Base-by-base conservation (phyloP, 2,329 filamentous ascomycete species). In the Fusarium ambrosium region DNA sequence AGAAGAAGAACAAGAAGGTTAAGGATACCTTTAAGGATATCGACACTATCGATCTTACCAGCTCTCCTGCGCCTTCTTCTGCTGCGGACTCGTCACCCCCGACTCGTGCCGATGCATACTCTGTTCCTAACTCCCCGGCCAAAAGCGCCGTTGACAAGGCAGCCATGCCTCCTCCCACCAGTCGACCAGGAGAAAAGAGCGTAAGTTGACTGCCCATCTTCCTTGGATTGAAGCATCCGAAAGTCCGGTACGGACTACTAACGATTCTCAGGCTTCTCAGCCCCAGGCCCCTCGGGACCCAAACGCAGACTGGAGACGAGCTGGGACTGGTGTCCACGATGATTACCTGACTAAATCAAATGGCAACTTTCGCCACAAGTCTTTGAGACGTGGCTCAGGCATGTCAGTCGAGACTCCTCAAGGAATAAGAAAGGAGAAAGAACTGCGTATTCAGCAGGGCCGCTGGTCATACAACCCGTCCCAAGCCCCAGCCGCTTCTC, bases 321-420 rank as follows among this genome's bases (percentile, higher is more conserved):
- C 39, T 1, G 74, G 72, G 0, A 77, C 74, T 0, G 75, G 74
- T 0, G 32, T 51, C 0, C 72, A 77, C 7, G 74, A 77, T 5
- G 24, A 76, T 4, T 29, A 32, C 0, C 3, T 77, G 0, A 2
- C 66, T 0, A 56, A 55, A 1, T 14, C 41, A 0, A 34, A 24
- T 0, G 55, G 75, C 0, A 39, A 69, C 8, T 73, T 59, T 7
- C 70, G 75, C 0, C 62, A 72, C 4, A 61, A 59, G 0, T 76
- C 66, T 1, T 2, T 78, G 16, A 64, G 75, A 66, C 65, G 75
- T 0, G 69, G 39, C 5, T 60, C 48, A 1, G 70, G 75, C 0
- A 66, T 64, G 27, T 0, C 20, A 0, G 68, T 73, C 4, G 18
- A 68, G 6, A 71, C 65, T 2, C 68, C 75, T 0, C 24, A 29